These are phyloP conservation scores for Rhizopogon sp. DNA, from an alignment of 768 basidiomycete species.

Conservation along the genomic window DNA sequence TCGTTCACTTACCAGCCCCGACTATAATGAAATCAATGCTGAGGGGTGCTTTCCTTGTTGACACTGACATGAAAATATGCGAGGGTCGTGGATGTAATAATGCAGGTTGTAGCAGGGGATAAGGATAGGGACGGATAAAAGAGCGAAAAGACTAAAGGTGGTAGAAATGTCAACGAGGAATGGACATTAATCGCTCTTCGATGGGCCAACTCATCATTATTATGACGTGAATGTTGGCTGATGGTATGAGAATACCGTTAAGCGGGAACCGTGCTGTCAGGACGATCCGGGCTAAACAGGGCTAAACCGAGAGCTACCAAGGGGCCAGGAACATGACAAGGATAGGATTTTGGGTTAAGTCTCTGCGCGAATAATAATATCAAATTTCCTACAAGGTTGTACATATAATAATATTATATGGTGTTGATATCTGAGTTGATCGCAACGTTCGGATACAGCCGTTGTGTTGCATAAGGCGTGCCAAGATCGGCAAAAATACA, in stretches of 20 bases:
- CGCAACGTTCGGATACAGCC: no score
- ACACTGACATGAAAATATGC: background rate
- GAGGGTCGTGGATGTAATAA: background rate
- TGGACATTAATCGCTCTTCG: slow-evolving; percentile 16
- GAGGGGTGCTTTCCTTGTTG: slow-evolving; percentile 18
- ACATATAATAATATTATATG: background rate
- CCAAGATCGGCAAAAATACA: background rate
- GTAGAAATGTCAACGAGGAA: background rate
- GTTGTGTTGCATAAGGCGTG: background rate
- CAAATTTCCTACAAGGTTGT: background rate
- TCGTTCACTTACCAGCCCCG: slow-evolving; percentile 21
- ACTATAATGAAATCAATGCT: slow-evolving; percentile 27
- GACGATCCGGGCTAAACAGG: background rate
- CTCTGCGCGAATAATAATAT: background rate
- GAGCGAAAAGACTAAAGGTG: background rate
- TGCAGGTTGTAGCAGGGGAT: background rate
- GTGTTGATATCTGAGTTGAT: no score
- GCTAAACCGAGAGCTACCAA: background rate
- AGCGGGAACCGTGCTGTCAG: background rate
- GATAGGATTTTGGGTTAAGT: background rate
- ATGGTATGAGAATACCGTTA: background rate
- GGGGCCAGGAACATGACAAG: background rate
- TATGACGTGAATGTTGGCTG: background rate
- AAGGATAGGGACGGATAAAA: background rate
- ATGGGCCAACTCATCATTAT: background rate